Conservation (phyloP, 1,284 basidiomycete species). For the Ustilago bromivora region DNA sequence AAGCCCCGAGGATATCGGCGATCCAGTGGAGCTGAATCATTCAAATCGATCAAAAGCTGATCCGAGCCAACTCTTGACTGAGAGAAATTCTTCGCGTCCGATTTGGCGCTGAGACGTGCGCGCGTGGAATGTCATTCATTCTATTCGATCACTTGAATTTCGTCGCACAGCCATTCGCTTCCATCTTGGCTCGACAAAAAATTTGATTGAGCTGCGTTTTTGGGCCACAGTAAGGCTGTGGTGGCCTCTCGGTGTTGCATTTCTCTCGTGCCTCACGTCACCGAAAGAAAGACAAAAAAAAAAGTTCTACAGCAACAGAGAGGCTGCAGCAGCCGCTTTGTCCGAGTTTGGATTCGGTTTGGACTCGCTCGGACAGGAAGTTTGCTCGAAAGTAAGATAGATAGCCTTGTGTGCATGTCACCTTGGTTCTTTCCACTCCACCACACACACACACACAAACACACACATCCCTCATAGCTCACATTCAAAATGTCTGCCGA, state of each 20-base stretch:
- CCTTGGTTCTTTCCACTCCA: background rate
- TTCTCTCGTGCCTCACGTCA: constrained; percentile 7
- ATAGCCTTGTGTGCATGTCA: constrained; percentile 16
- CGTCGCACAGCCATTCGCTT: constrained; percentile 11
- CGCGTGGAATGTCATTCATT: constrained; percentile 44
- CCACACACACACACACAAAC: background rate
- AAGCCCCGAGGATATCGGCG: background rate
- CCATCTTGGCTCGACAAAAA: constrained; percentile 28
- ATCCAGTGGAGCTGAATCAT: constrained; percentile 13
- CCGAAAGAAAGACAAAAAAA: constrained; percentile 2
- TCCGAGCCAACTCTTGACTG: constrained; percentile 5
- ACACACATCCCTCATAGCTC: constrained; percentile 2
- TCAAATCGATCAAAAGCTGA: constrained; percentile 19
- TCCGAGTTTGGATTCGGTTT: background rate
- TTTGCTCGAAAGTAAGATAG: constrained; percentile 4
- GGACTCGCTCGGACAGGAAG: constrained; percentile 9
- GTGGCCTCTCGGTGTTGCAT: constrained; percentile 19
- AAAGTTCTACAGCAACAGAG: constrained; percentile 6
- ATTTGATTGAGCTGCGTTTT: constrained; percentile 30
- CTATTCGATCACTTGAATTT: constrained; percentile 40
- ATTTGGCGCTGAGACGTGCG: constrained; percentile 21
- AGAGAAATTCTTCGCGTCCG: constrained; percentile 36
- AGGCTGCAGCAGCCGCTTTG: background rate
- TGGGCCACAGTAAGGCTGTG: background rate
- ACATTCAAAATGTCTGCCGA: constrained; percentile 42